Percentiles rank a stretch among this genome's conserved stretches.
phyloP scores from a whole-genome alignment of 1,284 basidiomycete genomes.

The Ceratobasidium papillatum region DNA sequence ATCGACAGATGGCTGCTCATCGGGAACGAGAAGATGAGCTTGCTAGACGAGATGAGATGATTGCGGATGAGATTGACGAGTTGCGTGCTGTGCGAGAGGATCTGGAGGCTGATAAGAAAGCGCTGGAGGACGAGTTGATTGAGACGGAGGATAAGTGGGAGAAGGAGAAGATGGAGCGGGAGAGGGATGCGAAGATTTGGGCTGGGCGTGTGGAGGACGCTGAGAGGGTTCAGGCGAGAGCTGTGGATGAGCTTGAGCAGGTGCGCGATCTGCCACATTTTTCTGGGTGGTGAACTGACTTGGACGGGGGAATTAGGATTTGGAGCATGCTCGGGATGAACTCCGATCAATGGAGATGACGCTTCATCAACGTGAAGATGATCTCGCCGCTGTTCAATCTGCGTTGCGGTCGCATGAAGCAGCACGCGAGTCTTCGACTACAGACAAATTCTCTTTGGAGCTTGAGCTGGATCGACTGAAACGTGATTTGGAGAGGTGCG shows the following conservation, averaged over 20 bases:
- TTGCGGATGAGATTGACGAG: slow-evolving; percentile 57
- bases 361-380: slow-evolving; percentile 72
- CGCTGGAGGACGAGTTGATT: slow-evolving; percentile 48
- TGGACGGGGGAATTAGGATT: slow-evolving; percentile 45
- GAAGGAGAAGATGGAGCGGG: slow-evolving; percentile 54
- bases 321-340: slow-evolving; percentile 51
- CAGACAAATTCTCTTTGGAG: slow-evolving; percentile 86
- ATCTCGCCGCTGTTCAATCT: slow-evolving; percentile 77
- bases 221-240: slow-evolving; percentile 30
- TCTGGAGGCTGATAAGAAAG: slow-evolving; percentile 38
- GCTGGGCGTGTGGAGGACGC: slow-evolving; percentile 52
- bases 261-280: background rate
- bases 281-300: background rate
- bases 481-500: slow-evolving; percentile 82
- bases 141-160: slow-evolving; percentile 52
- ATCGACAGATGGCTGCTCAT: slow-evolving; percentile 67
- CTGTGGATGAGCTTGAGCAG: slow-evolving; percentile 32
- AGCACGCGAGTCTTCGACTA: slow-evolving; percentile 83
- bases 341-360: slow-evolving; percentile 59
- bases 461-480: slow-evolving; percentile 90
- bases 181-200: slow-evolving; percentile 50
- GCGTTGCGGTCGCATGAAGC: slow-evolving; percentile 72
- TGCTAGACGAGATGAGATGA: slow-evolving; percentile 66
- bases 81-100: slow-evolving; percentile 40
- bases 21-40: slow-evolving; percentile 77